phyloP scores from a whole-genome alignment of 305 asterid genomes.

The Fraxinus ornus region DNA sequence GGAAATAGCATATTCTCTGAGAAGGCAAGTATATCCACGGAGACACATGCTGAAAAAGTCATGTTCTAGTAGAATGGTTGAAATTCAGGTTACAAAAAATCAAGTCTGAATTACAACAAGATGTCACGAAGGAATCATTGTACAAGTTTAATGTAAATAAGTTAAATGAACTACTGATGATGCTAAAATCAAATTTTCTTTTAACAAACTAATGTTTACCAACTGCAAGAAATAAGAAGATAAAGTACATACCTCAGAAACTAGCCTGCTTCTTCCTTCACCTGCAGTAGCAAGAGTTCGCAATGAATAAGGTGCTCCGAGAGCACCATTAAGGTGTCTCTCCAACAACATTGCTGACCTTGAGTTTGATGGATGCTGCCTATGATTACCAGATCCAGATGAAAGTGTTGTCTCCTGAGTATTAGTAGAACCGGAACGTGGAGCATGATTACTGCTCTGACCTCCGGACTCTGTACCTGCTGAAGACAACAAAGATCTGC shows the following conservation, averaged over 20 bases:
- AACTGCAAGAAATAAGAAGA: neutral
- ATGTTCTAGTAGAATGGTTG: neutral
- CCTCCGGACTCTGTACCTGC: conserved; percentile 42
- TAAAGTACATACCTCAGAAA: conserved; percentile 51
- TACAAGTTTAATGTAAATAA: neutral
- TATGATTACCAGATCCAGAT: conserved; percentile 50
- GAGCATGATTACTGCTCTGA: conserved; percentile 40
- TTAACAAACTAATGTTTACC: neutral
- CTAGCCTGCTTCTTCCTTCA: conserved; percentile 72
- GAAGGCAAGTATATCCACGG: neutral
- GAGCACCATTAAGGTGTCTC: conserved; percentile 65
- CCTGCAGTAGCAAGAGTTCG: conserved; percentile 58
- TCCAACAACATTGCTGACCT: conserved; percentile 67
- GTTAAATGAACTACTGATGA: neutral
- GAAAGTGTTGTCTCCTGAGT: conserved; percentile 47
- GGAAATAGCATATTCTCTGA: neutral
- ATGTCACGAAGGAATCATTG: neutral
- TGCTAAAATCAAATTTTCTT: neutral
- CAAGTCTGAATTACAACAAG: conserved; percentile 5
- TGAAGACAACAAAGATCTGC: conserved; percentile 39
- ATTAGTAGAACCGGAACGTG: conserved; percentile 39
- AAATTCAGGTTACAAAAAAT: conserved; percentile 13
- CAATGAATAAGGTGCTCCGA: conserved; percentile 52
- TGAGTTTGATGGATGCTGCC: conserved; percentile 40
- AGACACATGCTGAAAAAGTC: neutral